phyloP scores from a whole-genome alignment of 192 early-diverging fungal genomes.

The Diversispora eburnea region DNA sequence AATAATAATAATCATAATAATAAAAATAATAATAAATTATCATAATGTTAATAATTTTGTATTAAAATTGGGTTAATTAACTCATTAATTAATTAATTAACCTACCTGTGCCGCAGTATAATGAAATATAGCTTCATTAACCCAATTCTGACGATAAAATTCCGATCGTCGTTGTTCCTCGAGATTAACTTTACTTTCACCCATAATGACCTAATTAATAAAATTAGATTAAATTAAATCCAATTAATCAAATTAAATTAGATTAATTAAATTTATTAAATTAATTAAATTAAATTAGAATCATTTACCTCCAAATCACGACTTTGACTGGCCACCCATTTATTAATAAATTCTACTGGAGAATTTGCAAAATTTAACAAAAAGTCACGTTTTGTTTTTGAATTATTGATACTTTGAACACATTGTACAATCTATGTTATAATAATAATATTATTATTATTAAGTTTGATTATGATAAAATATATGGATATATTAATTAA shows the following conservation, averaged over 20 bases:
- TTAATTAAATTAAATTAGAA: not conserved
- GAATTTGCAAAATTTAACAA: slow-evolving; percentile 81
- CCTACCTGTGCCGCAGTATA: slow-evolving; percentile 68
- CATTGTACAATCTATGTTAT: slow-evolving; percentile 61
- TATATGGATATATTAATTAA: too few relatives aligned
- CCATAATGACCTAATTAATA: slow-evolving; percentile 59
- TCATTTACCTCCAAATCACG: slow-evolving; percentile 78
- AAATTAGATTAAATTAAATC: slow-evolving; percentile 7
- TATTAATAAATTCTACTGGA: slow-evolving; percentile 85
- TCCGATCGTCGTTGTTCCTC: slow-evolving; percentile 69
- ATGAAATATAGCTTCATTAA: slow-evolving; percentile 88
- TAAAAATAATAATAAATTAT: too few relatives aligned
- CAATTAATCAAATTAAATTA: not conserved
- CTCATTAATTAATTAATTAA: too few relatives aligned
- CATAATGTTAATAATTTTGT: too few relatives aligned
- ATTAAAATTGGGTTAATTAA: too few relatives aligned
- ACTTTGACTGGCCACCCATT: slow-evolving; percentile 91
- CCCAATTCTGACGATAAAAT: slow-evolving; percentile 75
- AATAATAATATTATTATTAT: not conserved
- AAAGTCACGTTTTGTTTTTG: slow-evolving; percentile 90
- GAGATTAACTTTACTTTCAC: slow-evolving; percentile 67
- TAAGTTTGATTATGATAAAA: not conserved
- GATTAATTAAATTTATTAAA: not conserved
- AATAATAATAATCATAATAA: too few relatives aligned
- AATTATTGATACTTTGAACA: slow-evolving; percentile 82